Evolutionary conservation across 805 yeast genomes (phyloP).

Genomic region (Metschnikowia lachancei): DNA sequence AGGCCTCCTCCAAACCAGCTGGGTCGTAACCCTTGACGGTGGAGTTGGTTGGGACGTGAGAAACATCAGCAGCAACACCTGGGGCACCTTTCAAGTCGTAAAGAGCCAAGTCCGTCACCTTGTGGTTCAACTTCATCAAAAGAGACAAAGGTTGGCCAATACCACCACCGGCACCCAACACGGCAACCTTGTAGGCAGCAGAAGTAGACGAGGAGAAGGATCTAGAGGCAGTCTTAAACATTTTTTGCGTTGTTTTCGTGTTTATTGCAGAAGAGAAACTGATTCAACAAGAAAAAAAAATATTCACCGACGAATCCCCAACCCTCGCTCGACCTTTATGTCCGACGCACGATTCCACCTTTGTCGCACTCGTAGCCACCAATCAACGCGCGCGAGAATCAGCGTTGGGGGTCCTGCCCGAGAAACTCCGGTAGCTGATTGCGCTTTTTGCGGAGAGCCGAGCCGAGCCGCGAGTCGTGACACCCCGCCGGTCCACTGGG

Average conservation of each 20-base stretch:
- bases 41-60: slow-evolving; percentile 92
- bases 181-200: slow-evolving; percentile 68
- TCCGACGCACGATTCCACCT: background rate
- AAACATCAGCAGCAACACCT: slow-evolving; percentile 95
- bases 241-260: slow-evolving; percentile 19
- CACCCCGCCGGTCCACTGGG: too few species aligned
- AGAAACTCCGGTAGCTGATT: background rate
- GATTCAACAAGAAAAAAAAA: background rate
- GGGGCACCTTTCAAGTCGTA: slow-evolving; percentile 91
- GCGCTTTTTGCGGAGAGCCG: slow-evolving; percentile 2
- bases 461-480: too few species aligned
- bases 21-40: slow-evolving; percentile 85
- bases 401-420: background rate
- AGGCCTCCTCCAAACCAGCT: slow-evolving; percentile 67
- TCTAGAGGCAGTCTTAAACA: slow-evolving; percentile 61
- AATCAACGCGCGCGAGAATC: slow-evolving; percentile 2
- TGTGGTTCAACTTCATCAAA: slow-evolving; percentile 80
- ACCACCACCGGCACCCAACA: slow-evolving; percentile 88
- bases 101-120: slow-evolving; percentile 80
- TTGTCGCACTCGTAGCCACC: background rate
- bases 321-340: background rate
- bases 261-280: background rate
- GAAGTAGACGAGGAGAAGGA: slow-evolving; percentile 66
- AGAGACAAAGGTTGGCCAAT: slow-evolving; percentile 71
- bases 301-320: background rate